Evolutionary conservation across 2,329 filamentous ascomycete genomes (phyloP).

Genomic region (Cytospora piceicola): DNA sequence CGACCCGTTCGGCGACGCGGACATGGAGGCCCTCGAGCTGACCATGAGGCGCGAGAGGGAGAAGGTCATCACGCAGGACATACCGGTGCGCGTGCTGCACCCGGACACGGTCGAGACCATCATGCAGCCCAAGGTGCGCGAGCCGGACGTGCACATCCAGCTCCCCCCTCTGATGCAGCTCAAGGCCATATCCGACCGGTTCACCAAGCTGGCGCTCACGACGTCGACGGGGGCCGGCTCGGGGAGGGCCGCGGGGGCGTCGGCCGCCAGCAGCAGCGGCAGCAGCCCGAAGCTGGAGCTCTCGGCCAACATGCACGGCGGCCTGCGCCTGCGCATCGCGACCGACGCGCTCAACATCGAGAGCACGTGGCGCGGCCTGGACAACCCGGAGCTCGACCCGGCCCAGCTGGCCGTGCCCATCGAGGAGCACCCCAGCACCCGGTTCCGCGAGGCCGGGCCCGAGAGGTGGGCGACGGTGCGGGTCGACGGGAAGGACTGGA

Average conservation of each 20-base stretch:
- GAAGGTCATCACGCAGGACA: constrained; percentile 91
- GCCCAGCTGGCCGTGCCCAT: constrained; percentile 72
- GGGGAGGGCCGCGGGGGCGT: constrained; percentile 30
- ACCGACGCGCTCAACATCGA: constrained; percentile 86
- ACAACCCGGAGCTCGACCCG: constrained; percentile 86
- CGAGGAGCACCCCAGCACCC: constrained; percentile 79
- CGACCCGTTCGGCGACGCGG: constrained; percentile 49
- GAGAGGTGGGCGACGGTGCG: constrained; percentile 86
- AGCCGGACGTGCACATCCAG: constrained; percentile 92
- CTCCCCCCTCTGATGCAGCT: constrained; percentile 85
- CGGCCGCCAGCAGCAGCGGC: constrained; percentile 36
- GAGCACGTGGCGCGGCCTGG: constrained; percentile 82
- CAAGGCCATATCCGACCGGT: constrained; percentile 92
- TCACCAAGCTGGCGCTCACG: constrained; percentile 75
- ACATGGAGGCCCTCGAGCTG: constrained; percentile 55
- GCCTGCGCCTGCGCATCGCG: constrained; percentile 75
- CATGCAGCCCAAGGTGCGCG: constrained; percentile 86
- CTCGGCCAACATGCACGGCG: constrained; percentile 93
- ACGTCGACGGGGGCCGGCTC: constrained; percentile 33
- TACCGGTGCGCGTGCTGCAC: constrained; percentile 89
- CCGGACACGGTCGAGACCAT: constrained; percentile 86
- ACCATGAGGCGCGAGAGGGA: constrained; percentile 73
- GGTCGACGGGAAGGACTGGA: constrained; percentile 95
- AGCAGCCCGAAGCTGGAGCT: constrained; percentile 74
- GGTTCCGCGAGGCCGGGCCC: constrained; percentile 75